phyloP scores from a whole-genome alignment of 2,329 filamentous ascomycete genomes.

The Juglanconis oblonga region DNA sequence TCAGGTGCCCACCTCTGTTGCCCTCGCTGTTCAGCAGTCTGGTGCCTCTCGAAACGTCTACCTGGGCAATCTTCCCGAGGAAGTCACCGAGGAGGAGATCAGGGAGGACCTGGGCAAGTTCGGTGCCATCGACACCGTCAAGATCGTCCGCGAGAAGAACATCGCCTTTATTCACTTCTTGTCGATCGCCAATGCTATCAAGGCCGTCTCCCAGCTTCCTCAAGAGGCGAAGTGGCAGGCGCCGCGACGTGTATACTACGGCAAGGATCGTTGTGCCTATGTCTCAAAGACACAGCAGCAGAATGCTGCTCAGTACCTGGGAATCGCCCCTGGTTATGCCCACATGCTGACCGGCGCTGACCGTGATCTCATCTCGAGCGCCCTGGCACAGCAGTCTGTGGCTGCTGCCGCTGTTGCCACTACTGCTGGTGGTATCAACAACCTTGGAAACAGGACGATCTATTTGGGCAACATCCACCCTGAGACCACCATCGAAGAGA shows the following conservation, averaged over 20 bases:
- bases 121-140: constrained; percentile 93
- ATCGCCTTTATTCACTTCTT: constrained; percentile 98
- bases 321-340: constrained; percentile 93
- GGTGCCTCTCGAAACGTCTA: constrained; percentile 97
- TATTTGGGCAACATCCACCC: constrained; percentile 99
- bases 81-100: constrained; percentile 85
- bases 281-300: constrained; percentile 99
- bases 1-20: constrained; percentile 94
- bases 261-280: constrained; percentile 97
- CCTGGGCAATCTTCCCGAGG: constrained; percentile 87
- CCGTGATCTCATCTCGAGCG: constrained; percentile 93
- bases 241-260: constrained; percentile 94
- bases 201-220: constrained; percentile 92
- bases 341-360: constrained; percentile 96
- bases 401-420: constrained; percentile 95
- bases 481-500: constrained; percentile 98
- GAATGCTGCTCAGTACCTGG: constrained; percentile 96
- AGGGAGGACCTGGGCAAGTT: constrained; percentile 96
- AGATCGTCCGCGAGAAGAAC: constrained; percentile 95
- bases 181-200: constrained; percentile 97
- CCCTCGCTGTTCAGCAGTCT: constrained; percentile 95
- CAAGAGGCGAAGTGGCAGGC: constrained; percentile 97
- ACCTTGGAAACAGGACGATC: constrained; percentile 94
- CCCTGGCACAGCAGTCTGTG: constrained; percentile 94
- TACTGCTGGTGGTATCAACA: constrained; percentile 93